phyloP scores from a whole-genome alignment of 2,329 filamentous ascomycete genomes.

The Botrytis medusae region DNA sequence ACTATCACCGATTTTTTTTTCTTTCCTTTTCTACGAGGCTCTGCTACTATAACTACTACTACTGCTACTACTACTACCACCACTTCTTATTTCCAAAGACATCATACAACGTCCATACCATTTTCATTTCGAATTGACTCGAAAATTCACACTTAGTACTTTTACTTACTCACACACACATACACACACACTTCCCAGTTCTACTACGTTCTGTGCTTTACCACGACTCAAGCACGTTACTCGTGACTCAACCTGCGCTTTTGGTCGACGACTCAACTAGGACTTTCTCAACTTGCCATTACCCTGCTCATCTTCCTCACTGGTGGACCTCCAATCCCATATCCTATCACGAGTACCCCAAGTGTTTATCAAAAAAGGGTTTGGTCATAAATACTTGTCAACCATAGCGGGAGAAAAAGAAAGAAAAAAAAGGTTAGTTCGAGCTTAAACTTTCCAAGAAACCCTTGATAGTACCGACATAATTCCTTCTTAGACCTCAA shows the following conservation, averaged over 20 bases:
- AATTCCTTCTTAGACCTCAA: constrained; percentile 10
- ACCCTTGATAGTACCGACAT: constrained; percentile 10
- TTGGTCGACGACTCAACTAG: background rate
- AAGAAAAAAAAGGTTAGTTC: constrained; percentile 2
- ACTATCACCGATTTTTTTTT: background rate
- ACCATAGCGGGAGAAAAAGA: background rate
- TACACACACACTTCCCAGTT: background rate
- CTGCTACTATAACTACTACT: background rate
- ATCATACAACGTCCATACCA: background rate
- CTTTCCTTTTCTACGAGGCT: background rate
- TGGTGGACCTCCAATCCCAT: background rate
- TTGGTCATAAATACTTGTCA: background rate
- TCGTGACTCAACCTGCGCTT: background rate
- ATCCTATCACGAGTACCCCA: background rate
- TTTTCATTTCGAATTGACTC: background rate
- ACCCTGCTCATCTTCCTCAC: background rate
- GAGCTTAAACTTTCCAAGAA: background rate
- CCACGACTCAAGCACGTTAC: background rate
- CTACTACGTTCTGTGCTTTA: too few species aligned
- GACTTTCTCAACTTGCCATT: background rate
- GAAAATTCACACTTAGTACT: background rate
- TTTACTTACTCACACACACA: background rate
- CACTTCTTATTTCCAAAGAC: background rate
- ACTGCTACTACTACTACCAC: background rate
- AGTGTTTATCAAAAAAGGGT: background rate